A percentile compares a stretch with the other conserved stretches of the same genome.
phyloP scores from a whole-genome alignment of 257 asterid species.

The Solanum paucissectum region DNA sequence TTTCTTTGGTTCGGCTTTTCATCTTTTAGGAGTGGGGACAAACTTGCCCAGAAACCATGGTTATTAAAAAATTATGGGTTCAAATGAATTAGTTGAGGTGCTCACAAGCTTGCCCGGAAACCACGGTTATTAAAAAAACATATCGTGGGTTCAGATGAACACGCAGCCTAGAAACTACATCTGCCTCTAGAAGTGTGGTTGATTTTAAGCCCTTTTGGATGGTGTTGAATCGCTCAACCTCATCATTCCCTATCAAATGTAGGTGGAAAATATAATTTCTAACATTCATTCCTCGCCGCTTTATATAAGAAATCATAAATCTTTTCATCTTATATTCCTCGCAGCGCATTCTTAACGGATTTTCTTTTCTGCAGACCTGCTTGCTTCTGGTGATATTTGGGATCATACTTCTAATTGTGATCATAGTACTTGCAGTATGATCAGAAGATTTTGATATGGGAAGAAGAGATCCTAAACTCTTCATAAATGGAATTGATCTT shows the following conservation, averaged over 20 bases:
- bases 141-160: neutral
- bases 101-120: neutral
- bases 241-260: neutral
- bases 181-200: neutral
- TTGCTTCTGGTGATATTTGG: conserved; percentile 79
- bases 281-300: neutral
- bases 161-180: neutral
- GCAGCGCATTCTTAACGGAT: neutral
- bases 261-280: neutral
- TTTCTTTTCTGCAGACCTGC: conserved; percentile 49
- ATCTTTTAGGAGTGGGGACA: neutral
- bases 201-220: neutral
- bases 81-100: neutral
- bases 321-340: neutral
- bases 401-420: conserved; percentile 63
- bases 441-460: neutral
- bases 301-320: neutral
- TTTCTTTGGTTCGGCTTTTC: neutral
- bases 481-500: neutral
- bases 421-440: conserved; percentile 60
- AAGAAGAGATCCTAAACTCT: neutral
- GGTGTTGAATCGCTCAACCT: neutral
- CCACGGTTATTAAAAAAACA: neutral
- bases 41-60: neutral
- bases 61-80: neutral